Evolutionary conservation across 2,329 filamentous ascomycete species (phyloP).

Genomic region (Cladophialophora immunda): DNA sequence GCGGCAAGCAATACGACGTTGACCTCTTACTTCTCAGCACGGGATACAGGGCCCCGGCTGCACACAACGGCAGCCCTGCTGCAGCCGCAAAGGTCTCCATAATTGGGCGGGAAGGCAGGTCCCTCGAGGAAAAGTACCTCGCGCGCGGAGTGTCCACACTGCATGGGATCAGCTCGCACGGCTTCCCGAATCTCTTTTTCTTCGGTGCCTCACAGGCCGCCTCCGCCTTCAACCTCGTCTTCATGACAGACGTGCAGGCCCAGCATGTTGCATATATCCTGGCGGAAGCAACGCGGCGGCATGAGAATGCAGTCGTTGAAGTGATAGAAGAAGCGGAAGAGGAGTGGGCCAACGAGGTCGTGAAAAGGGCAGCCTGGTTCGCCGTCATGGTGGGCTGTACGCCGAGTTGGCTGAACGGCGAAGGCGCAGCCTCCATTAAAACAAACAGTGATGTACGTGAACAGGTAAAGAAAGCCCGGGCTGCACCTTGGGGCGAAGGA

Average conservation of each 20-base stretch:
- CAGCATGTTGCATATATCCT: constrained; percentile 29
- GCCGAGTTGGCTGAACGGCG: neutral
- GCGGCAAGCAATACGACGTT: constrained; percentile 57
- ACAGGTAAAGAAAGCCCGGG: neutral
- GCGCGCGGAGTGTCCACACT: constrained; percentile 10
- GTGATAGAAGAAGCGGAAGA: constrained; percentile 29
- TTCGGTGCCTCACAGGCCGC: constrained; percentile 25
- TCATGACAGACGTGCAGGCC: constrained; percentile 28
- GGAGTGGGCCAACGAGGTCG: constrained; percentile 26
- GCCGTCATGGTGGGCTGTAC: neutral
- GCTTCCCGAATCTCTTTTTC: constrained; percentile 32
- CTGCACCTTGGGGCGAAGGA: neutral
- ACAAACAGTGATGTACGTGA: neutral
- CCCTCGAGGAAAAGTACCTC: constrained; percentile 37
- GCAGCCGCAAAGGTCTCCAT: constrained; percentile 39
- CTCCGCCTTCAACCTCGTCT: constrained; percentile 25
- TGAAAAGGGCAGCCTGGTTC: neutral
- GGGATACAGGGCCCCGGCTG: constrained; percentile 47
- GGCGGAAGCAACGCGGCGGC: constrained; percentile 13
- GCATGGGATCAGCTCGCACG: constrained; percentile 25
- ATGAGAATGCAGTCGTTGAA: constrained; percentile 21
- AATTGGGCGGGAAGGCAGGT: constrained; percentile 37
- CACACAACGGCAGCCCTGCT: constrained; percentile 21
- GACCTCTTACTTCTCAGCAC: constrained; percentile 60
- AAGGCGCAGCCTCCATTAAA: neutral